Percentiles rank a stretch among this genome's conserved stretches.
These are phyloP conservation scores for Scheffersomyces lignosus DNA, from an alignment of 805 yeast genomes.

Conservation along the genomic window DNA sequence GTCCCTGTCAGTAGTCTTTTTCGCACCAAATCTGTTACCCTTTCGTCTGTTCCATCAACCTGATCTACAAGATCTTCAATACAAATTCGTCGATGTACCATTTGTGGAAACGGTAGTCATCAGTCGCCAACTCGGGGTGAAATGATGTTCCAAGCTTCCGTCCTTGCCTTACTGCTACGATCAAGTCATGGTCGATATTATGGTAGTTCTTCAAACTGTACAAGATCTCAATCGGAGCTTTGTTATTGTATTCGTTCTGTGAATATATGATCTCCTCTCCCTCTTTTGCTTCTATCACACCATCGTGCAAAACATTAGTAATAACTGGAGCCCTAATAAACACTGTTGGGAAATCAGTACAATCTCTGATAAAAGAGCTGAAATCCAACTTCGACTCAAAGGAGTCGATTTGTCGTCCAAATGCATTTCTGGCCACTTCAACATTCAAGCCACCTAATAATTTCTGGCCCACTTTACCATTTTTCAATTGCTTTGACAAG, in stretches of 20 bases:
- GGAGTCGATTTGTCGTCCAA: slow-evolving; percentile 75
- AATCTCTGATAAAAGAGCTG: slow-evolving; percentile 41
- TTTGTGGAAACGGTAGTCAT: slow-evolving; percentile 60
- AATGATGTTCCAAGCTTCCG: slow-evolving; percentile 70
- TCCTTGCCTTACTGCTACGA: slow-evolving; percentile 76
- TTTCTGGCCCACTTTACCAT: slow-evolving; percentile 54
- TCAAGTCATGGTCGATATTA: slow-evolving; percentile 24
- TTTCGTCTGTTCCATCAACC: background rate
- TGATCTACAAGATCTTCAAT: too few relatives aligned
- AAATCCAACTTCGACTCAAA: slow-evolving; percentile 51
- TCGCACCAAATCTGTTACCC: background rate
- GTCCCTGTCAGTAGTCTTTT: background rate
- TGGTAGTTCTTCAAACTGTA: slow-evolving; percentile 29
- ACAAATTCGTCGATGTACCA: slow-evolving; percentile 70
- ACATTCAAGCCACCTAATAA: slow-evolving; percentile 66
- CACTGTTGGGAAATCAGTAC: slow-evolving; percentile 43
- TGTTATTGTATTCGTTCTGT: slow-evolving; percentile 22
- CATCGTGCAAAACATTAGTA: slow-evolving; percentile 18
- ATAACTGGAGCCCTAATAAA: slow-evolving; percentile 82
- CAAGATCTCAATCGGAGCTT: slow-evolving; percentile 41
- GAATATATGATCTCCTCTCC: slow-evolving; percentile 14
- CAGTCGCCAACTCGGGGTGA: slow-evolving; percentile 68
- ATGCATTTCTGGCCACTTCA: slow-evolving; percentile 68
- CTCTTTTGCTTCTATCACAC: slow-evolving; percentile 8
- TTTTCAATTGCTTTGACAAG: slow-evolving; percentile 52